Evolutionary conservation across 345 rosid genomes (phyloP).

Genomic region (rapeseed (Brassica napus)): Da-Ae NC_063442.1:10804501-10805000

Average conservation of each 20-base stretch:
- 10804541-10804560: neutral
- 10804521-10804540: neutral
- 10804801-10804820: neutral
- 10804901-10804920: neutral
- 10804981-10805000: neutral
- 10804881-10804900: slow-evolving; percentile 4
- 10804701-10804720: neutral
- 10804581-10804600: neutral
- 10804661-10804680: neutral
- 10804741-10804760: neutral
- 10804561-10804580: neutral
- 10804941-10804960: neutral
- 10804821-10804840: neutral
- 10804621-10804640: neutral
- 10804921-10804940: neutral
- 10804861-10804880: slow-evolving; percentile 4
- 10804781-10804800: neutral
- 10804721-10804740: neutral
- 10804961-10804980: slow-evolving; percentile 9
- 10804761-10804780: neutral
- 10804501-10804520: neutral
- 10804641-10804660: neutral
- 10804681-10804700: neutral
- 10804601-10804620: neutral
- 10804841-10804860: neutral